Evolutionary conservation across 176 grass and related monocot genomes (phyloP).

Genomic region (Alloteropsis semialata): DNA sequence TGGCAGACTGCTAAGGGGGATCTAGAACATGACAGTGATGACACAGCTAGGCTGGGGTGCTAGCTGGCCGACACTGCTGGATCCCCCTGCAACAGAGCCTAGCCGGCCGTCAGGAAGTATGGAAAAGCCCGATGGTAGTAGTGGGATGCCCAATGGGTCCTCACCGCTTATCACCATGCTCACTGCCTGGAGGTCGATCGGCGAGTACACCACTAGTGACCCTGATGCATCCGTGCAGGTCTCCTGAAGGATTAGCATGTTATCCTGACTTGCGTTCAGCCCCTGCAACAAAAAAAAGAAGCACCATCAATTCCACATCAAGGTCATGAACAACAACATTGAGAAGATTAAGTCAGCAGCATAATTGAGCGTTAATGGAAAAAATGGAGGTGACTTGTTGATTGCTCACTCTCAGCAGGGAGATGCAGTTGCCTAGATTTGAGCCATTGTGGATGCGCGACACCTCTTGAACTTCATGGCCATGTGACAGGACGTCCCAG

Average conservation of each 20-base stretch:
- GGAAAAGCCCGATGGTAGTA: slow-evolving; percentile 74
- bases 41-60: slow-evolving; percentile 38
- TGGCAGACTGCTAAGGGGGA: slow-evolving; percentile 76
- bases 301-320: background rate
- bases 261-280: slow-evolving; percentile 59
- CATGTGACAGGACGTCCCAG: slow-evolving; percentile 88
- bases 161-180: slow-evolving; percentile 92
- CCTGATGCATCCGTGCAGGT: slow-evolving; percentile 80
- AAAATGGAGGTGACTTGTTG: background rate
- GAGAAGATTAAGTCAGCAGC: background rate
- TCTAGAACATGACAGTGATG: slow-evolving; percentile 81
- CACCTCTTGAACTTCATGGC: slow-evolving; percentile 77
- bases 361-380: too few species aligned
- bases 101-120: slow-evolving; percentile 51
- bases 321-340: background rate
- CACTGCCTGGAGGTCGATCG: slow-evolving; percentile 65
- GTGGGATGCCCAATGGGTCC: slow-evolving; percentile 69
- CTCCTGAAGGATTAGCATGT: slow-evolving; percentile 94
- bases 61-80: slow-evolving; percentile 33
- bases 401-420: slow-evolving; percentile 62
- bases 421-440: slow-evolving; percentile 87
- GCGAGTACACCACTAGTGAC: slow-evolving; percentile 72
- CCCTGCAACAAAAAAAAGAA: slow-evolving; percentile 44
- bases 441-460: slow-evolving; percentile 64
- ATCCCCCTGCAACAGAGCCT: too few species aligned